These are phyloP conservation scores for Crithidia brevicula DNA, from an alignment of 208 protist species.

Conservation along the genomic window DNA sequence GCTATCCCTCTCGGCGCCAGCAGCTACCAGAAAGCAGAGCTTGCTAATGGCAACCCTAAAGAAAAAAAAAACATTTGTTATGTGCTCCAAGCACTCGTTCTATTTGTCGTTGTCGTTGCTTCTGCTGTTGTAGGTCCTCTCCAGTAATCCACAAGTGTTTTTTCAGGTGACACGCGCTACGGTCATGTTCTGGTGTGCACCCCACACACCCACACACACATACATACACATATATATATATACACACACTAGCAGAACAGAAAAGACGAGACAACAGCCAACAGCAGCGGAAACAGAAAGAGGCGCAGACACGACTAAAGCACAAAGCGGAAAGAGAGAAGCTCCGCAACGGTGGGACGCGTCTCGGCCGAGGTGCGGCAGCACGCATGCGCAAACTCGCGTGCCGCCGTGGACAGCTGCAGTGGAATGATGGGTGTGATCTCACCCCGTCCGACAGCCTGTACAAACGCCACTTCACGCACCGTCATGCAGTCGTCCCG, in stretches of 20 bases:
- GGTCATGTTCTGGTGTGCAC: too few relatives aligned
- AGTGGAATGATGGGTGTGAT: conserved; percentile 46
- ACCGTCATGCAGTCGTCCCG: conserved; percentile 16
- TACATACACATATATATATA: neutral
- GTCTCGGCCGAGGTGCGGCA: conserved; percentile 46
- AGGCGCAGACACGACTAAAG: conserved; percentile 7
- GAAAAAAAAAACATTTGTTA: too few relatives aligned
- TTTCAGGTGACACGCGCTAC: too few relatives aligned
- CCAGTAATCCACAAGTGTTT: too few relatives aligned
- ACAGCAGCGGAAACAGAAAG: neutral
- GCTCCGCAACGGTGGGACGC: conserved; percentile 51
- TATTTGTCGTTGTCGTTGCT: too few relatives aligned
- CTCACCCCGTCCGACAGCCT: conserved; percentile 45
- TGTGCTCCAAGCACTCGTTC: too few relatives aligned
- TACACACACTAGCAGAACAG: neutral
- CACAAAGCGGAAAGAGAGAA: conserved; percentile 38
- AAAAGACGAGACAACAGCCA: neutral
- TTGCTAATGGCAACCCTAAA: too few relatives aligned
- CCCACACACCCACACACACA: too few relatives aligned
- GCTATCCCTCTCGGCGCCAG: too few relatives aligned
- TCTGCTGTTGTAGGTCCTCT: too few relatives aligned
- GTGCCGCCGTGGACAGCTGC: conserved; percentile 34
- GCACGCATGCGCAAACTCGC: conserved; percentile 53
- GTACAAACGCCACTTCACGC: conserved; percentile 51
- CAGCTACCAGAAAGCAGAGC: too few relatives aligned